A percentile compares a stretch with the other conserved stretches of the same genome.
These are phyloP conservation scores for Amylocarpus encephaloides DNA, from an alignment of 2,329 filamentous ascomycete species.

Conservation along the genomic window DNA sequence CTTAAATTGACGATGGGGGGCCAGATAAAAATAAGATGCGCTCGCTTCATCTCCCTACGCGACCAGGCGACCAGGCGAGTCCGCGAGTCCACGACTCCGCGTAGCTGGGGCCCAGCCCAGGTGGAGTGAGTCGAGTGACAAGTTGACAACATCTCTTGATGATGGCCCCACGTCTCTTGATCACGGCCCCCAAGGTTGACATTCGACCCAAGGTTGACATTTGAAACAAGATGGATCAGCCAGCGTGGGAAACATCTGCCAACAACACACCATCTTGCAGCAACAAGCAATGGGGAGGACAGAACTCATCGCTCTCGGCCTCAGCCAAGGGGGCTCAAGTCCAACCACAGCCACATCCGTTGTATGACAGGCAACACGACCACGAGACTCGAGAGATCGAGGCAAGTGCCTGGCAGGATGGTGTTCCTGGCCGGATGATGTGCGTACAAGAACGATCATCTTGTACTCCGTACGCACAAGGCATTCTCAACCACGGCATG, in stretches of 20 bases:
- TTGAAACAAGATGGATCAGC: too few species aligned
- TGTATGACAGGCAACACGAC: too few species aligned
- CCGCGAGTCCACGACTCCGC: neutral
- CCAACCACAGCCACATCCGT: too few species aligned
- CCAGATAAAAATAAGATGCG: constrained; percentile 6
- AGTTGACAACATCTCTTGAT: neutral
- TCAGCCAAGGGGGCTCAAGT: too few species aligned
- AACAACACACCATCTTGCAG: too few species aligned
- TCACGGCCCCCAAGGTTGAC: too few species aligned
- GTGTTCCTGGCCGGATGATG: neutral
- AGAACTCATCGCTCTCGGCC: too few species aligned
- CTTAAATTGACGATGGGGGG: constrained; percentile 12
- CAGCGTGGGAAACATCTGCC: too few species aligned
- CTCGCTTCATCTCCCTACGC: neutral
- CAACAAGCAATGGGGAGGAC: too few species aligned
- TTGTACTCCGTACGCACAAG: neutral
- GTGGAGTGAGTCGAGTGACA: neutral
- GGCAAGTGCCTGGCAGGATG: neutral
- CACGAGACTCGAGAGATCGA: neutral
- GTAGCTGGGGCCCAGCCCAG: neutral
- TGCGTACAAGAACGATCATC: neutral
- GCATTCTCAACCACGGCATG: neutral
- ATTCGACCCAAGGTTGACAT: too few species aligned
- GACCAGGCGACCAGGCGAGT: neutral
- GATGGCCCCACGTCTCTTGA: neutral